Conservation (phyloP, 139 green algal genomes). For the Haematococcus lacustris region DNA sequence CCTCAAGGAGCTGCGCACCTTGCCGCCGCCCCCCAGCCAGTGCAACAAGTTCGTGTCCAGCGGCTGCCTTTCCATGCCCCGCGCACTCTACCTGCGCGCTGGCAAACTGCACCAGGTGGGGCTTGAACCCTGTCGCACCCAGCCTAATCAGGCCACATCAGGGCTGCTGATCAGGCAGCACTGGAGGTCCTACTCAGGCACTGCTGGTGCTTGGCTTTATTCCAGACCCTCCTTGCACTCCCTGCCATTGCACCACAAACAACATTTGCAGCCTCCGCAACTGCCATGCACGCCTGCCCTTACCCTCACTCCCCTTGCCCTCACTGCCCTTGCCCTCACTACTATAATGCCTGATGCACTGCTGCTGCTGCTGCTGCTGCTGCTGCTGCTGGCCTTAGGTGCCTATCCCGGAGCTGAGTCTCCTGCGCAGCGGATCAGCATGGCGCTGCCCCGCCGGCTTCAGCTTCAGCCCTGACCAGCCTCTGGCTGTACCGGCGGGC, state of each 20-base stretch:
- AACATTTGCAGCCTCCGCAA: no score
- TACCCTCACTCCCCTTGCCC: no score
- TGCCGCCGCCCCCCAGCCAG: conserved; percentile 19
- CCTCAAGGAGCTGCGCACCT: conserved; percentile 61
- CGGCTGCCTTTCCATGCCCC: conserved; percentile 21
- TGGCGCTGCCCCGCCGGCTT: neutral
- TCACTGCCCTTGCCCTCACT: no score
- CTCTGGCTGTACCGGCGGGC: neutral
- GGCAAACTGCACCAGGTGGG: conserved; percentile 33
- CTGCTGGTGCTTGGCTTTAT: no score
- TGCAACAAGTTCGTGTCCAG: conserved; percentile 20
- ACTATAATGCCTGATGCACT: no score
- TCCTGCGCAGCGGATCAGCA: conserved; percentile 4
- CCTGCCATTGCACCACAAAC: no score
- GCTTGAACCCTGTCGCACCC: no score
- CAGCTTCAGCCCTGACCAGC: neutral
- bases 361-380: neutral
- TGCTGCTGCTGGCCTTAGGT: neutral
- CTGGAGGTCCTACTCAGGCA: no score
- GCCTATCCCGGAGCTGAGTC: conserved; percentile 26
- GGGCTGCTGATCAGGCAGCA: no score
- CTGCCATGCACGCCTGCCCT: no score
- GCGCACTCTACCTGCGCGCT: conserved; percentile 35
- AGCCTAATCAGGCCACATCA: no score
- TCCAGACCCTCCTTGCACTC: no score